These are phyloP conservation scores for Tilletia indica DNA, from an alignment of 1,284 basidiomycete species.

Conservation along the genomic window DNA sequence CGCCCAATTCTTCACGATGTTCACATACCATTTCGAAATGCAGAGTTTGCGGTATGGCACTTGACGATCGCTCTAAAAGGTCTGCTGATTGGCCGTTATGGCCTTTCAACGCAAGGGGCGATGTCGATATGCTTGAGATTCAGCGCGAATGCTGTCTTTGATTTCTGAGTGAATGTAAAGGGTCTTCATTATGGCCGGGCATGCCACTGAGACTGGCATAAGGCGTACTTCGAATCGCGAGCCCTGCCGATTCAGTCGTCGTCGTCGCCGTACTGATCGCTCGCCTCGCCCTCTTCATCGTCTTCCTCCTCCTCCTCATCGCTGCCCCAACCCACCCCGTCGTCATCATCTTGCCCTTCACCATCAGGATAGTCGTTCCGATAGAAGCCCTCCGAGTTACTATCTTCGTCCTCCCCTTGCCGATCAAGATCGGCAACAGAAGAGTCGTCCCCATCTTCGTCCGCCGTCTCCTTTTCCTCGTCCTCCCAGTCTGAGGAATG, in stretches of 20 bases:
- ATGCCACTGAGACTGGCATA: too few species aligned
- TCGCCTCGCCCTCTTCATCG: conserved; percentile 9
- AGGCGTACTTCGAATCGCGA: too few species aligned
- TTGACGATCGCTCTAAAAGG: too few species aligned
- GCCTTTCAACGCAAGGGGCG: too few species aligned
- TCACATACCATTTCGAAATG: neutral
- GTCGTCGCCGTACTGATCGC: conserved; percentile 14
- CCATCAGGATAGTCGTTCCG: conserved; percentile 16
- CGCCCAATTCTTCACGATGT: too few species aligned
- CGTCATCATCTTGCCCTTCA: conserved; percentile 6
- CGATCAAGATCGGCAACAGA: neutral
- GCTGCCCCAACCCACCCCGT: neutral
- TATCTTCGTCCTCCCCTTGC: conserved; percentile 8
- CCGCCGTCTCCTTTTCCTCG: neutral
- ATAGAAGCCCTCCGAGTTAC: conserved; percentile 15
- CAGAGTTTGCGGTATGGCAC: neutral
- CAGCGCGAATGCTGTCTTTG: too few species aligned
- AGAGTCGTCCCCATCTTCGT: neutral
- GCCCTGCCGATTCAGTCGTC: neutral
- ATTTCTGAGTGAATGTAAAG: too few species aligned
- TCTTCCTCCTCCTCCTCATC: conserved; percentile 13
- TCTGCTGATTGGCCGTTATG: too few species aligned
- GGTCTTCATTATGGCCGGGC: too few species aligned
- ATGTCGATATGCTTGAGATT: too few species aligned
- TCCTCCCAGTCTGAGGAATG: conserved; percentile 15